Evolutionary conservation across 2,329 filamentous ascomycete species (phyloP), one percentile per base, ranked within the genome.

Genomic region (Nemania sp.): DNA sequence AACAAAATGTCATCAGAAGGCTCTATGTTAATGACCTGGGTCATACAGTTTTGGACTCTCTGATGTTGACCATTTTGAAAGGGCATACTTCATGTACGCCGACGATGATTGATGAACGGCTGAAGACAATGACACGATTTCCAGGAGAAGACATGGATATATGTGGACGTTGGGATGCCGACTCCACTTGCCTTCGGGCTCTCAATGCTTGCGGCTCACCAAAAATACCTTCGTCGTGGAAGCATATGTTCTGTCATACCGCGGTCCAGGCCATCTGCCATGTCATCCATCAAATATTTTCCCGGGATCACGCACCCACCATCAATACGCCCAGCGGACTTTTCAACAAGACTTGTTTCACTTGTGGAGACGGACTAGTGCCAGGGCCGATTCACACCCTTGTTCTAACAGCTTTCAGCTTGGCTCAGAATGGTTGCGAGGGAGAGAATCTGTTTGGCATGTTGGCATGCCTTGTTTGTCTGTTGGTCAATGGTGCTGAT

Each of bases 181-280:
- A 29, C 25, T 29, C 25, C 25, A 29, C 25, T 29, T 29, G 25
- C 25, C 25, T 29, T 29, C 72, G 76, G 2, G 40, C 58, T 2
- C 69, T 77, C 1, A 59, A 74, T 9, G 67, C 66, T 3, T 62
- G 54, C 1, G 74, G 75, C 1, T 54, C 55, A 12, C 20, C 67
- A 5, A 59, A 49, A 2, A 71, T 76, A 20, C 77, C 77, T 0
- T 57, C 62, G 1, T 25, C 51, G 0, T 80, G 77, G 77, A 80
- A 80, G 62, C 77, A 79, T 61, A 75, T 73, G 58, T 79, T 80
- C 58, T 80, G 77, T 58, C 76, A 80, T 54, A 78, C 76, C 10
- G 76, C 76, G 0, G 66, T 69, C 6, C 75, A 78, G 65, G 68
- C 75, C 0, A 69, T 79, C 3, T 75, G 71, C 29, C 73, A 79